Percentiles rank a stretch among this genome's conserved stretches.
Conservation (phyloP, 2,329 filamentous ascomycete genomes). For the Microthyrium microscopicum region DNA sequence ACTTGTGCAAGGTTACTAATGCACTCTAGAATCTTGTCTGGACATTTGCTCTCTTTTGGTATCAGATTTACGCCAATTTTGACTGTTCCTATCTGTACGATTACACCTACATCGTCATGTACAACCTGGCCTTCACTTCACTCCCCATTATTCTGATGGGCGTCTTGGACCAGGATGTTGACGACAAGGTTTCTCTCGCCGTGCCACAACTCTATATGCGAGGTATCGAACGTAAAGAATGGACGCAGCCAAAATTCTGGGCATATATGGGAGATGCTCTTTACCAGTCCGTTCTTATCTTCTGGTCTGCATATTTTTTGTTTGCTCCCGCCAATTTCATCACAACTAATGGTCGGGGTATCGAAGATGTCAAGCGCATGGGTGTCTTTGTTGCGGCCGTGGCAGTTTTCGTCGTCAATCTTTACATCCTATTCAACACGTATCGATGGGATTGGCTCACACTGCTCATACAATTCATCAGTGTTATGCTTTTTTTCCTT, state of each 20-base stretch:
- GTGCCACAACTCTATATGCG: conserved; percentile 91
- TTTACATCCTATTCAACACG: conserved; percentile 89
- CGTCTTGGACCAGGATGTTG: conserved; percentile 91
- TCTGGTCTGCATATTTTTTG: conserved; percentile 79
- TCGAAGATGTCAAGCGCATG: conserved; percentile 68
- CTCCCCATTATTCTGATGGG: conserved; percentile 90
- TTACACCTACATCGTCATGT: conserved; percentile 92
- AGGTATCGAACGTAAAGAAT: conserved; percentile 90
- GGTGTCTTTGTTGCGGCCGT: conserved; percentile 76
- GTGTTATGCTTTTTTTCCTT: conserved; percentile 77
- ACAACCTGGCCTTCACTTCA: conserved; percentile 94
- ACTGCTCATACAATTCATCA: conserved; percentile 63
- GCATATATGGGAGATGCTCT: conserved; percentile 87
- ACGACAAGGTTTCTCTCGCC: conserved; percentile 80
- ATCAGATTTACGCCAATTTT: conserved; percentile 86
- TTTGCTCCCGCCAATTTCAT: conserved; percentile 54
- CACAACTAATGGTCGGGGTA: conserved; percentile 53
- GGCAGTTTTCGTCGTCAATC: conserved; percentile 75
- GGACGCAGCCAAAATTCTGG: conserved; percentile 96
- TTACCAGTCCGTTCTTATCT: conserved; percentile 87
- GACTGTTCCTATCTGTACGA: conserved; percentile 96
- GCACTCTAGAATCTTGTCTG: conserved; percentile 69
- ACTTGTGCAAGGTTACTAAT: conserved; percentile 14
- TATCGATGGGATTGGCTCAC: conserved; percentile 99
- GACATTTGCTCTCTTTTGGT: conserved; percentile 96